Base-by-base conservation (phyloP, 441 rosid species). In the Raphanus hybrid region DNA sequence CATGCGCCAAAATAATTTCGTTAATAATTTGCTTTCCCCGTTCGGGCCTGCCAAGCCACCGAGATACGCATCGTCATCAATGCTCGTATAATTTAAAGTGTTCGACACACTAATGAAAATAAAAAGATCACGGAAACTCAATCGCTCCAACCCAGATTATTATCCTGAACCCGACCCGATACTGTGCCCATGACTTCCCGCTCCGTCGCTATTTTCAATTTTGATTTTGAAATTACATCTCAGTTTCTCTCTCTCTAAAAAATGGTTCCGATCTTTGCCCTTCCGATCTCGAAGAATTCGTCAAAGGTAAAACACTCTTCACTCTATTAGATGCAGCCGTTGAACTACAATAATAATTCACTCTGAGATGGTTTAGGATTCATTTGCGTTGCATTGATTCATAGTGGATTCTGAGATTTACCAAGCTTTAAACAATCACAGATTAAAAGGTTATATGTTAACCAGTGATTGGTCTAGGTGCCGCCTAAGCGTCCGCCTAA, bases 251-350 rank as follows among this genome's bases (percentile, higher is more conserved):
- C 70, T 69, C 78, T 69, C 55, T 60, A 35, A 35, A 70, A 52
- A 77, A 92, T 92, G 98, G 87, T 91, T 83, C 93, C 89, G n/a
- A n/a, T 3, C 86, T 93, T 63, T 90, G 88, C 39, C 79, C 94
- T 54, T 79, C 92, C 8, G 82, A 90, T 72, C 88, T 92, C 20
- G 97, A 91, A 76, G 99, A 96, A 78, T 90, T 93, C 79, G 97
- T 89, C 87, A 96, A 91, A 90, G 99, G 99, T 90, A 75, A 15
- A 52, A 52, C 5, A 55, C 73, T 67, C 71, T 18, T 59, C 9
- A n/a, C 67, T 69, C 18, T 9, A 35, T 14, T 18, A 63, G 59
- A 66, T 16, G 50, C 32, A 20, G 23, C 50, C 6, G 12, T 67
- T 32, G 55, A 70, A 64, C 43, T 50, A 34, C 29, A 3, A 0